These are phyloP conservation scores for Lithohypha guttulata DNA, from an alignment of 2,329 filamentous ascomycete genomes.

Conservation along the genomic window DNA sequence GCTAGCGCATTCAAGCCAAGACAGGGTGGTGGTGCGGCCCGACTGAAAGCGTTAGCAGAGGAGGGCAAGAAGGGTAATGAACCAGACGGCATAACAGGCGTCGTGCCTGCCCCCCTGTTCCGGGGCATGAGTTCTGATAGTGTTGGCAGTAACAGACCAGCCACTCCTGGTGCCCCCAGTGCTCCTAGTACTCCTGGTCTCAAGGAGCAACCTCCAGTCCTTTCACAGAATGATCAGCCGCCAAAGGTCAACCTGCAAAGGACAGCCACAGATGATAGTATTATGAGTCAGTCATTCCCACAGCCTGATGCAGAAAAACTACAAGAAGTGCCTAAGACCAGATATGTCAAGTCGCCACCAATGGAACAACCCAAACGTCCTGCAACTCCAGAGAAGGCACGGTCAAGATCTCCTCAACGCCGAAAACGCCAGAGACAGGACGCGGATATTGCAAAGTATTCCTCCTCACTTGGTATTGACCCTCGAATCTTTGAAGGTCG, in stretches of 20 bases:
- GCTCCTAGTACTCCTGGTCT: conserved; percentile 22
- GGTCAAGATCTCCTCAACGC: conserved; percentile 34
- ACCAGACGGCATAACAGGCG: conserved; percentile 79
- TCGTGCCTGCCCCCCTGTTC: conserved; percentile 64
- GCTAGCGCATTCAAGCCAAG: conserved; percentile 73
- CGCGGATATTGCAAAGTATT: conserved; percentile 68
- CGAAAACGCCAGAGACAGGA: conserved; percentile 52
- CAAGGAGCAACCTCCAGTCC: conserved; percentile 20
- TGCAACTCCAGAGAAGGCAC: conserved; percentile 27
- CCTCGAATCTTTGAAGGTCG: conserved; percentile 62
- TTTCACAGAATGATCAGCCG: conserved; percentile 22
- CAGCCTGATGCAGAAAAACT: conserved; percentile 3
- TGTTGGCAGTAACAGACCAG: conserved; percentile 21
- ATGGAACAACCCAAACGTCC: conserved; percentile 27
- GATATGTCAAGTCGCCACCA: conserved; percentile 10
- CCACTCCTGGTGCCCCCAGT: conserved; percentile 24
- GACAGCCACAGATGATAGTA: conserved; percentile 24
- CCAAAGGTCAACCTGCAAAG: conserved; percentile 33
- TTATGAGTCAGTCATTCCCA: conserved; percentile 16
- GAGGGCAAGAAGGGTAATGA: conserved; percentile 44
- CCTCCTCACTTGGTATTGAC: conserved; percentile 68
- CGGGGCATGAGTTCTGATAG: conserved; percentile 33
- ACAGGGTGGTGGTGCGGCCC: conserved; percentile 74
- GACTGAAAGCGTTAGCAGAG: conserved; percentile 53
- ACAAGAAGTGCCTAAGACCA: conserved; percentile 6